These are phyloP conservation scores for Aspergillus tamarii DNA, from an alignment of 2,329 filamentous ascomycete genomes.

Conservation along the genomic window DNA sequence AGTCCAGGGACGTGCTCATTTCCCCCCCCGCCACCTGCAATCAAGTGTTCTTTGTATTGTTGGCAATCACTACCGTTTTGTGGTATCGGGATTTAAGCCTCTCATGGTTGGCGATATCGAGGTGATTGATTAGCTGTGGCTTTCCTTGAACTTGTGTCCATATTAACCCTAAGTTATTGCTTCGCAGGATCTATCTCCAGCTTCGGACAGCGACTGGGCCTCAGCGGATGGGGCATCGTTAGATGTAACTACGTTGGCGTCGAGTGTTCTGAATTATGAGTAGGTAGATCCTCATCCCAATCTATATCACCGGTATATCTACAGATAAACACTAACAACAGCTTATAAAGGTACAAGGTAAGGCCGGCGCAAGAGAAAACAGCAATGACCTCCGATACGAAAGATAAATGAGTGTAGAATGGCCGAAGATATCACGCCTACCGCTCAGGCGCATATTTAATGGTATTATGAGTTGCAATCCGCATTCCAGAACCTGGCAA, in stretches of 20 bases:
- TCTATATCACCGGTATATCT: not conserved
- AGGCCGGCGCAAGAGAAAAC: not conserved
- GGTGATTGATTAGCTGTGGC: not conserved
- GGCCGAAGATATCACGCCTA: constrained; percentile 38
- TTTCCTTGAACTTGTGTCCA: too few species aligned
- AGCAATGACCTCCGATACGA: not conserved
- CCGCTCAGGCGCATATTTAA: constrained; percentile 34
- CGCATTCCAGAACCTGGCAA: not conserved
- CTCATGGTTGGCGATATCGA: not conserved
- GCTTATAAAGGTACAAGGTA: constrained; percentile 35
- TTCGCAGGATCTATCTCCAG: not conserved
- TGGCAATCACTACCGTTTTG: not conserved
- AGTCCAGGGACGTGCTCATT: not conserved
- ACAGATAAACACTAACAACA: constrained; percentile 12
- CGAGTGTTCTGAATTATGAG: constrained; percentile 35
- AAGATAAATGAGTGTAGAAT: constrained; percentile 24
- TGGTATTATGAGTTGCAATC: constrained; percentile 23
- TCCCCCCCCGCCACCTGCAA: not conserved
- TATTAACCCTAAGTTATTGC: not conserved
- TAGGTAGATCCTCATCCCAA: constrained; percentile 17
- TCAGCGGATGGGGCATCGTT: not conserved
- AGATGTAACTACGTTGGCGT: constrained; percentile 16
- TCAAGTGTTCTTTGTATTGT: not conserved
- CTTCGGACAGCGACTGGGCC: not conserved
- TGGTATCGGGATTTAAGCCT: not conserved